Evolutionary conservation across 1,284 basidiomycete species (phyloP).

Genomic region (Ceratobasidium theobromae): DNA sequence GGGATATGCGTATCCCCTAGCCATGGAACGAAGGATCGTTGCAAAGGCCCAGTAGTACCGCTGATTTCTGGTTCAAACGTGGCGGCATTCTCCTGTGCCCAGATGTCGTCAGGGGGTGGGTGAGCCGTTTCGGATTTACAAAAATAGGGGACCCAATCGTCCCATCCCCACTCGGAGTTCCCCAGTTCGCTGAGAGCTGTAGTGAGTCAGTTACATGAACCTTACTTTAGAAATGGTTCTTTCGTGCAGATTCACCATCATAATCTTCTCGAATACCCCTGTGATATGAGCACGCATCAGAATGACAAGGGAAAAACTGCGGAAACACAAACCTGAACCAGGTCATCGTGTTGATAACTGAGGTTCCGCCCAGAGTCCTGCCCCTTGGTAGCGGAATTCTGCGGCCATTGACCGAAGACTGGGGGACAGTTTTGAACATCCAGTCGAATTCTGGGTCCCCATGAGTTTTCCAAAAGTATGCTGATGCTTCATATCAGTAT

Average conservation of each 20-base stretch:
- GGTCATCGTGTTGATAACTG: conserved; percentile 35
- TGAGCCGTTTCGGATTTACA: conserved; percentile 35
- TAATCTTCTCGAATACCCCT: conserved; percentile 35
- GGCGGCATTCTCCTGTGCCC: conserved; percentile 30
- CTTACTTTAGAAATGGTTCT: not conserved
- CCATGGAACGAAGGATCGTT: conserved; percentile 32
- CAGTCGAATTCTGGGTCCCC: conserved; percentile 33
- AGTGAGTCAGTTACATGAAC: not conserved
- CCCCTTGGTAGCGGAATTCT: conserved; percentile 31
- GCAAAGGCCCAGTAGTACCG: conserved; percentile 34
- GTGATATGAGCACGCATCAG: not conserved
- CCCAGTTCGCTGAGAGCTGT: conserved; percentile 30
- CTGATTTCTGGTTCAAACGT: conserved; percentile 31
- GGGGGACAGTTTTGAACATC: conserved; percentile 33
- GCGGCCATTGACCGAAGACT: conserved; percentile 28
- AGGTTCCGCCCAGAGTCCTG: conserved; percentile 35
- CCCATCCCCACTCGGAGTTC: conserved; percentile 35
- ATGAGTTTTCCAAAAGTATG: conserved; percentile 32
- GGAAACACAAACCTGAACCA: conserved; percentile 32
- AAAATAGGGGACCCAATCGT: conserved; percentile 34
- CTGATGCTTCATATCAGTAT: conserved; percentile 2
- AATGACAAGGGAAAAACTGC: not conserved
- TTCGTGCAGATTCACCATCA: conserved; percentile 26
- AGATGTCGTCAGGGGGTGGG: conserved; percentile 18
- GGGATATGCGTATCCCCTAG: conserved; percentile 33